Conservation (phyloP, 2,329 filamentous ascomycete species). For the Reticulascus tulasneorum region DNA sequence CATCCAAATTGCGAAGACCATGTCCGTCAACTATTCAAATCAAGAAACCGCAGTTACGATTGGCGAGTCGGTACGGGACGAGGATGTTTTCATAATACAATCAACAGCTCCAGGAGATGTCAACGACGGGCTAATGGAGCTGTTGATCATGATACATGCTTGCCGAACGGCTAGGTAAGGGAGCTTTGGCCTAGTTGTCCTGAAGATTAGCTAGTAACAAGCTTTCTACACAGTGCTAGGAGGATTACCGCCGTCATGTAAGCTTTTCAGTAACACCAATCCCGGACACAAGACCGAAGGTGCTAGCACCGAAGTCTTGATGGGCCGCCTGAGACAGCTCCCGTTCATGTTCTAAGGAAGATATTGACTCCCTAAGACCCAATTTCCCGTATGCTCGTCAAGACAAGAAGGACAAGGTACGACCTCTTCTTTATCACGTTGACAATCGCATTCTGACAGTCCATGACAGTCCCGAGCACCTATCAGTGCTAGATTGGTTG, state of each 20-base stretch:
- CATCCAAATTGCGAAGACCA: too few species aligned
- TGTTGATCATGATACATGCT: slow-evolving; percentile 97
- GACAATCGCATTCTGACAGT: neutral
- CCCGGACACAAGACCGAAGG: slow-evolving; percentile 29
- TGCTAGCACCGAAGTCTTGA: slow-evolving; percentile 33
- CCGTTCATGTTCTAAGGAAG: too few species aligned
- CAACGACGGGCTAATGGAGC: slow-evolving; percentile 94
- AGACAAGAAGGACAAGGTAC: slow-evolving; percentile 72
- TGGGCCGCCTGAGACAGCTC: too few species aligned
- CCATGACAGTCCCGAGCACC: too few species aligned
- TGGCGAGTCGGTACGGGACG: slow-evolving; percentile 95
- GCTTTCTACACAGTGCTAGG: too few species aligned
- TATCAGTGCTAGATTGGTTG: too few species aligned
- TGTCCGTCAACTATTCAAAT: too few species aligned
- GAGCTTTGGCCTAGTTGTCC: too few species aligned
- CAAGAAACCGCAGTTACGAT: too few species aligned
- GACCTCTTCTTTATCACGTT: slow-evolving; percentile 63
- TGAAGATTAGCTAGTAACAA: slow-evolving; percentile 91
- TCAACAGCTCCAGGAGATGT: slow-evolving; percentile 86
- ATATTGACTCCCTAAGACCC: slow-evolving; percentile 29
- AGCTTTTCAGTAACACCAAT: slow-evolving; percentile 19
- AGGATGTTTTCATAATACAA: slow-evolving; percentile 98
- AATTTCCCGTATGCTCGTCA: slow-evolving; percentile 50
- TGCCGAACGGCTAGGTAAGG: too few species aligned
- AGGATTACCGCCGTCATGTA: slow-evolving; percentile 76